phyloP scores from a whole-genome alignment of 208 protist species.

The Trypanosoma theileri region DNA sequence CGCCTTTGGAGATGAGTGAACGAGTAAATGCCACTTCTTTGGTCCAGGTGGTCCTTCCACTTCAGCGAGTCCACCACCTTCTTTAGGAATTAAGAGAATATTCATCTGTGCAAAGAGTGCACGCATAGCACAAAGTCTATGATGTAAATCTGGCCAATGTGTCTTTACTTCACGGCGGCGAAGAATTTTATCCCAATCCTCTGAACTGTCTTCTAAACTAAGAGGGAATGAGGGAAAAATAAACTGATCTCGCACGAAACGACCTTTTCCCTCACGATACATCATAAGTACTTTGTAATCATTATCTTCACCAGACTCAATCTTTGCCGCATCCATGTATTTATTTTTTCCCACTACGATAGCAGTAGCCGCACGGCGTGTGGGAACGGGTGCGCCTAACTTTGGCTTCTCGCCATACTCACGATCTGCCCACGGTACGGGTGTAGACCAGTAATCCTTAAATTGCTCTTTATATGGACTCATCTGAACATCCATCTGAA shows the following conservation, averaged over 20 bases:
- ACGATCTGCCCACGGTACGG: conserved; percentile 79
- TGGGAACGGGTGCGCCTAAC: conserved; percentile 76
- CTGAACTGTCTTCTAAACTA: conserved; percentile 59
- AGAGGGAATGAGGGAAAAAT: conserved; percentile 70
- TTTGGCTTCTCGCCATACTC: conserved; percentile 86
- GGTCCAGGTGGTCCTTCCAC: conserved; percentile 86
- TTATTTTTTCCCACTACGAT: conserved; percentile 72
- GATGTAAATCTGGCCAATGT: conserved; percentile 62
- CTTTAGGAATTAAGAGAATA: conserved; percentile 77
- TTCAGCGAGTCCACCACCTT: conserved; percentile 80
- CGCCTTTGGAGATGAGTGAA: conserved; percentile 52
- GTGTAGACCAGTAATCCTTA: conserved; percentile 88
- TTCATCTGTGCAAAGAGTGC: conserved; percentile 71
- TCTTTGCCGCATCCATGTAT: conserved; percentile 50
- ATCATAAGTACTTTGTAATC: conserved; percentile 91
- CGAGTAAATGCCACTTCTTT: conserved; percentile 76
- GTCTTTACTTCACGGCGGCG: conserved; percentile 71
- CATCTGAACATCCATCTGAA: conserved; percentile 73
- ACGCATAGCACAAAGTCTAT: conserved; percentile 76
- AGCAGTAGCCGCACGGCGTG: conserved; percentile 69
- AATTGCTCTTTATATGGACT: conserved; percentile 92
- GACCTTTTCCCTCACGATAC: conserved; percentile 71
- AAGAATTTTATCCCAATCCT: conserved; percentile 79
- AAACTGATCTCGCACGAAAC: conserved; percentile 82
- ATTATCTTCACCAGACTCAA: conserved; percentile 78